Base-by-base conservation (phyloP, 257 asterid species). In the Knoxia roxburghii region DNA sequence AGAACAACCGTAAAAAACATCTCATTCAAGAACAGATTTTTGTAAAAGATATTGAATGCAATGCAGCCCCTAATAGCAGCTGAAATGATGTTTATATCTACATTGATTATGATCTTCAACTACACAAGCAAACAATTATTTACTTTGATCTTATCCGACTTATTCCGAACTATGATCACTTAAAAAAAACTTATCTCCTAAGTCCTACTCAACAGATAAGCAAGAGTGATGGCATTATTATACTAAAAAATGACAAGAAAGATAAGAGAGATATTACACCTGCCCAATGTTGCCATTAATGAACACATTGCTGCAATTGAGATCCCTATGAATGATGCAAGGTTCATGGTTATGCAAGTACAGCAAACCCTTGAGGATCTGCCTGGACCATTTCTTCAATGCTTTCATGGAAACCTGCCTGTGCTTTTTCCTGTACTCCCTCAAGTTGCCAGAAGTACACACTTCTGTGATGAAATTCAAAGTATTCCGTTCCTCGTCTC, bases 221-320 rank as follows among this genome's bases (percentile, higher is more conserved):
- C 6, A 0, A 29, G 6, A 56, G 2, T 17, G 37, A 56, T n/a
- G 35, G 23, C 24, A 29, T 56, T 56, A 26, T 1, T 30, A 33
- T 33, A 41, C 46, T 0, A 43, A 43, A 6, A 1, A 45, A 45
- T 45, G 50, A 12, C 26, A 17, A 61, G 9, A 4, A 15, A 18
- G 2, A 21, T 2, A 26, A 20, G 61, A 27, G 11, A 13, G 48
- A 69, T 33, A 61, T 29, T 27, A 26, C 82, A 89, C 95, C 89
- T 88, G 95, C 15, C 97, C 97, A 41, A 80, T 68, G 75, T 90
- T 86, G 69, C 97, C 97, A 77, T 90, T 90, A 73, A 90, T 82
- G 83, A 90, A 90, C 61, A 90, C 70, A 59, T 90, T 90, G 83
- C 97, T 90, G 70, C 90, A 87, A 58, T 90, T 90, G 72, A 90